Evolutionary conservation across 2,329 filamentous ascomycete species (phyloP).

Genomic region (Arthrobotrys megalospora): DNA sequence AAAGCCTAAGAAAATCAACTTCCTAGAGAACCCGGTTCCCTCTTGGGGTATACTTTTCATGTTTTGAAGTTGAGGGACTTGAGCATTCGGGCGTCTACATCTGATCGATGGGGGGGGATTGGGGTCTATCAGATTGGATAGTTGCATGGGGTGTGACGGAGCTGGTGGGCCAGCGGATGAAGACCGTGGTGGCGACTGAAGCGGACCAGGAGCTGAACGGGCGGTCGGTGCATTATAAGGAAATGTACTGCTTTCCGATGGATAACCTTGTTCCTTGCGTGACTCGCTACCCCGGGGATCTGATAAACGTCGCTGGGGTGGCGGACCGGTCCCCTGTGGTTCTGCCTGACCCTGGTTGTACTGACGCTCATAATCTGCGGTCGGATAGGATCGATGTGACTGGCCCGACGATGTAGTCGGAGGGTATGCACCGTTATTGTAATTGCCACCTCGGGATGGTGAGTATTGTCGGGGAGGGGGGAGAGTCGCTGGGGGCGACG

Average conservation of each 20-base stretch:
- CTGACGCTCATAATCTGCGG: conserved; percentile 47
- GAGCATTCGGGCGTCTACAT: conserved; percentile 64
- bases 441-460: conserved; percentile 34
- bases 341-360: conserved; percentile 34
- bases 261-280: conserved; percentile 51
- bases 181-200: conserved; percentile 62
- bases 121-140: conserved; percentile 64
- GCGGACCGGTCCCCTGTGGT: conserved; percentile 9
- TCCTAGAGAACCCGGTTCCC: background rate
- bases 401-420: conserved; percentile 33
- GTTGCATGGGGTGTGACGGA: conserved; percentile 63
- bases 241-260: conserved; percentile 36
- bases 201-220: conserved; percentile 43
- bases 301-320: conserved; percentile 44
- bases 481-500: conserved; percentile 56
- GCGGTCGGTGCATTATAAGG: conserved; percentile 33
- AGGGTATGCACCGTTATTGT: conserved; percentile 48
- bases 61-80: conserved; percentile 64
- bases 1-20: background rate
- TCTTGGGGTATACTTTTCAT: conserved; percentile 38
- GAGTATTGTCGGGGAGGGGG: conserved; percentile 59
- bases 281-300: conserved; percentile 44
- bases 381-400: conserved; percentile 39
- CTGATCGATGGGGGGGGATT: conserved; percentile 61
- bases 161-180: conserved; percentile 64